Base-by-base conservation (phyloP, 169 alveolate species). In the Plasmodium gonderi region DNA sequence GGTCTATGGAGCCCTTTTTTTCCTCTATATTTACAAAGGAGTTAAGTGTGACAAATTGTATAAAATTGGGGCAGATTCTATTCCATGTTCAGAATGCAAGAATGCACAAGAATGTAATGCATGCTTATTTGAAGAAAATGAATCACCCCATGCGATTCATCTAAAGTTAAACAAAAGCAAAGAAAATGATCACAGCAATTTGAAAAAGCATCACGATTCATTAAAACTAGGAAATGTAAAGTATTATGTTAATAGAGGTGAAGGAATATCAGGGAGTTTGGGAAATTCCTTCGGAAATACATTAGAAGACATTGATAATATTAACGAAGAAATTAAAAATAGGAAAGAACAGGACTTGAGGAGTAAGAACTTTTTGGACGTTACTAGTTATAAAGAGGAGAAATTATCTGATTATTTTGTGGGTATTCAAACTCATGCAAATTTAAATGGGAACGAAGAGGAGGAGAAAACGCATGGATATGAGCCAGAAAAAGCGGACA, bases 221-320 rank as follows among this genome's bases (percentile, higher is more conserved):
- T 23, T 87, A 64, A 87, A 87, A 77, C 20, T 51, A 17, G 93
- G 93, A 0, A 67, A 67, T 44, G 93, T 87, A 42, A 87, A 90
- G 67, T 90, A 77, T 68, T 90, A 79, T 68, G 94, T 80, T 11
- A 90, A 80, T 0, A 76, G 92, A 68, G 81, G 90, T 42, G 93
- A 67, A 45, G 94, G 91, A n/a, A 45, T 79, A 26, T 90, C 77
- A 23, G 83, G 94, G 20, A 89, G 94, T 90, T 38, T 81, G 20
- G 90, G 94, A 31, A 17, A 64, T 49, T 12, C 36, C 1, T 45
- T 36, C 5, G 81, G 90, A 44, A 79, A 60, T 42, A 44, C 80
- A 3, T 12, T 82, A 45, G 72, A 68, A 7, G 44, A 77, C 64
- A 72, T 79, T n/a, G 80, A 64, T 42, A n/a, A 31, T 1, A 49